These are phyloP conservation scores for Lichtheimia ramosa DNA, from an alignment of 371 early-diverging fungal species.

Conservation along the genomic window DNA sequence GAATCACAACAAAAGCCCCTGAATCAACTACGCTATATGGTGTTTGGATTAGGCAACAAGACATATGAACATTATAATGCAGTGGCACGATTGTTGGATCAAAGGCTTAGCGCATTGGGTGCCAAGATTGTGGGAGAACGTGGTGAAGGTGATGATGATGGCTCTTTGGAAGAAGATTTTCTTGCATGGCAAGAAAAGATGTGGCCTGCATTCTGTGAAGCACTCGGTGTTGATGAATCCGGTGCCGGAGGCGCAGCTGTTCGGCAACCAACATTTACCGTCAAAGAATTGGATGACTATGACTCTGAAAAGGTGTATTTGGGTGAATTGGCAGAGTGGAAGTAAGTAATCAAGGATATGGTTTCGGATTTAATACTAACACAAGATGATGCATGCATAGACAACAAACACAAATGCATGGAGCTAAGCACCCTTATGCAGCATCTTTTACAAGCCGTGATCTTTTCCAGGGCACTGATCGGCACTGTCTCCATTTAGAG, in stretches of 20 bases:
- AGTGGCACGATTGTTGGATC: constrained; percentile 70
- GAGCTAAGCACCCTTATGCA: constrained; percentile 83
- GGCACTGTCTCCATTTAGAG: constrained; percentile 92
- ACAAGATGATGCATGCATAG: constrained; percentile 1
- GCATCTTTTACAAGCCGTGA: constrained; percentile 66
- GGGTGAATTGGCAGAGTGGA: constrained; percentile 60
- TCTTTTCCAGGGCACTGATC: constrained; percentile 68
- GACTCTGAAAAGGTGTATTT: constrained; percentile 50
- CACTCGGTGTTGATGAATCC: constrained; percentile 66
- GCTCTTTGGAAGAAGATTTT: constrained; percentile 93
- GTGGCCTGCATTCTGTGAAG: constrained; percentile 77
- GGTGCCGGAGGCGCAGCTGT: constrained; percentile 31
- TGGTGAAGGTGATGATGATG: constrained; percentile 98
- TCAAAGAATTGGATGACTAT: constrained; percentile 34
- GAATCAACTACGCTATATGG: constrained; percentile 65
- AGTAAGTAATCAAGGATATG: not conserved
- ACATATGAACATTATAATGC: constrained; percentile 96
- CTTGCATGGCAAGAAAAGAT: constrained; percentile 89
- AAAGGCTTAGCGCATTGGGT: constrained; percentile 66
- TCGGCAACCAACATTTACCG: constrained; percentile 43
- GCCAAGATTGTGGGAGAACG: constrained; percentile 75
- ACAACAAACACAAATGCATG: constrained; percentile 45
- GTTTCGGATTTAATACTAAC: not conserved
- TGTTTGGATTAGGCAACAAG: constrained; percentile 96
- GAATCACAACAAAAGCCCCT: constrained; percentile 52